phyloP scores from a whole-genome alignment of 352 stramenopile species.

The Thraustochytrium striatum region DNA sequence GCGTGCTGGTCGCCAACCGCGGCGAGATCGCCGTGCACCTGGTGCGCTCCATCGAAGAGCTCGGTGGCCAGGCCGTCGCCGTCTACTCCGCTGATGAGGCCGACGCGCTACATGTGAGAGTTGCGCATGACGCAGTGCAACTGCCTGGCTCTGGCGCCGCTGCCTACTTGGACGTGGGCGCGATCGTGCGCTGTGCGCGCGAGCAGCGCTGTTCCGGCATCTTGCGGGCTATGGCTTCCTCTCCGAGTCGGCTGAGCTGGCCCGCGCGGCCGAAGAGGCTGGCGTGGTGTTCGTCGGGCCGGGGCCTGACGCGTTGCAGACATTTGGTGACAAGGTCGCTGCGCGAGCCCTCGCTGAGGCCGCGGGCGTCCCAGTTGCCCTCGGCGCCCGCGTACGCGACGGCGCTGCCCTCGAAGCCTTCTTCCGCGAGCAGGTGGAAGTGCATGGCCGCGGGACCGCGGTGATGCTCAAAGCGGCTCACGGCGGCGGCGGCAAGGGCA shows the following conservation, averaged over 20 bases:
- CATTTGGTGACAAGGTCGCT: slow-evolving; percentile 80
- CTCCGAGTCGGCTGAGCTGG: slow-evolving; percentile 89
- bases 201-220: slow-evolving; percentile 86
- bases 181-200: slow-evolving; percentile 83
- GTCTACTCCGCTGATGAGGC: slow-evolving; percentile 83
- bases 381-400: slow-evolving; percentile 51
- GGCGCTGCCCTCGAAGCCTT: neutral
- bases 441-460: slow-evolving; percentile 58
- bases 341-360: slow-evolving; percentile 79
- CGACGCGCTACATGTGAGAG: slow-evolving; percentile 85
- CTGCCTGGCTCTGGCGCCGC: slow-evolving; percentile 51
- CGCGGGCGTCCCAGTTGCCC: slow-evolving; percentile 77
- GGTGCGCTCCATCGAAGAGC: slow-evolving; percentile 85
- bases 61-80: slow-evolving; percentile 81
- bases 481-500: slow-evolving; percentile 92
- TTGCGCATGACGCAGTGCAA: slow-evolving; percentile 85
- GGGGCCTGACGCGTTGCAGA: slow-evolving; percentile 81
- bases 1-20: slow-evolving; percentile 94
- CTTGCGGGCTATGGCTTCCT: slow-evolving; percentile 95
- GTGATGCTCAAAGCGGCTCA: slow-evolving; percentile 97
- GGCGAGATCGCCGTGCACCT: slow-evolving; percentile 96
- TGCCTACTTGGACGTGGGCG: slow-evolving; percentile 90
- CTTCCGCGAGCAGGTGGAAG: neutral
- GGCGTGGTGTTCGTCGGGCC: slow-evolving; percentile 91
- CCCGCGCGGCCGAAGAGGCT: slow-evolving; percentile 77